Conservation (phyloP, 2,329 filamentous ascomycete genomes). For the Clonostachys chloroleuca region DNA sequence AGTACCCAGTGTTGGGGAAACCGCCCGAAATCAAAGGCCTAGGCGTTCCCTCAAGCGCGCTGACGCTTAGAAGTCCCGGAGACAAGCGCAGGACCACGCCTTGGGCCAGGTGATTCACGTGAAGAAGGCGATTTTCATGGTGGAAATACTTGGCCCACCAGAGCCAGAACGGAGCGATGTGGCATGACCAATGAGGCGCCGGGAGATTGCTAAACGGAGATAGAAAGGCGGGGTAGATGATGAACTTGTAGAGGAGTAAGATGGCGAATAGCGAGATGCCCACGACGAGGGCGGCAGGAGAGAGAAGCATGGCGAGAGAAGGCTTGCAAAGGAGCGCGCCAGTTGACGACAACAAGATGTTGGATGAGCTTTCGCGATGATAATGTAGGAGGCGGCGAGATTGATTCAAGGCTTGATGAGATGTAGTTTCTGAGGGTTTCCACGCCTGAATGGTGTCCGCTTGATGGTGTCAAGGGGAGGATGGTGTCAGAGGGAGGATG, state of each 20-base stretch:
- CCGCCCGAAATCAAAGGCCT: not conserved
- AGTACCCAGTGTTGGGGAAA: not conserved
- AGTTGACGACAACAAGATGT: too few relatives aligned
- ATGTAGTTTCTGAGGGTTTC: too few relatives aligned
- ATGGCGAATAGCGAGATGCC: not conserved
- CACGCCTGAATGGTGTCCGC: too few relatives aligned
- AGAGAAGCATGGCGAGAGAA: too few relatives aligned
- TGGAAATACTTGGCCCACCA: constrained; percentile 1
- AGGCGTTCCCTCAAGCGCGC: constrained; percentile 1
- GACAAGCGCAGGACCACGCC: constrained; percentile 2
- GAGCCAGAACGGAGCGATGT: constrained; percentile 5
- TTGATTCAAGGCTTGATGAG: too few relatives aligned
- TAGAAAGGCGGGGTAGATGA: not conserved
- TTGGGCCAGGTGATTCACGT: constrained; percentile 1
- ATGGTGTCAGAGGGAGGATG: too few relatives aligned
- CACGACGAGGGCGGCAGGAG: too few relatives aligned
- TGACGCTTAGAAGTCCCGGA: constrained; percentile 2
- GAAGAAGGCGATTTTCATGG: constrained; percentile 4
- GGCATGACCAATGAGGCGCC: constrained; percentile 7
- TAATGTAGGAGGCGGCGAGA: too few relatives aligned
- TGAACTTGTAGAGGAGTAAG: not conserved
- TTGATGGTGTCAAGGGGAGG: too few relatives aligned
- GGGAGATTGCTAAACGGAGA: constrained; percentile 8
- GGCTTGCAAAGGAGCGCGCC: too few relatives aligned
- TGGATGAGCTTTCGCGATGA: too few relatives aligned